Conservation (phyloP, 176 grass and related monocot species). For the Bonia amplexicaulis region DNA sequence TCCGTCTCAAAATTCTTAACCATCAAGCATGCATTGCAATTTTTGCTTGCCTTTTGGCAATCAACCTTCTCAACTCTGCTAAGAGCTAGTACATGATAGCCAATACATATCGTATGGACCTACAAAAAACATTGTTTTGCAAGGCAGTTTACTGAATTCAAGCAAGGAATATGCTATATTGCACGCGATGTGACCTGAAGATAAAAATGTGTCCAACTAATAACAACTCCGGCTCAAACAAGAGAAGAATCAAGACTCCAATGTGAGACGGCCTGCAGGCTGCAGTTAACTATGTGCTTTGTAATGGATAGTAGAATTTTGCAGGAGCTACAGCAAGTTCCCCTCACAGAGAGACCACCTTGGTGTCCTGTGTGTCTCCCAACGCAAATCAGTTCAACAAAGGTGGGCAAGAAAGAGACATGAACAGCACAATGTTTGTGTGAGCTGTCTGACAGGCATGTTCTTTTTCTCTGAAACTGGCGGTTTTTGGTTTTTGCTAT, state of each 20-base stretch:
- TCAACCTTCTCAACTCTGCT: background rate
- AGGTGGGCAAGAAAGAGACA: constrained; percentile 55
- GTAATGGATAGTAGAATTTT: background rate
- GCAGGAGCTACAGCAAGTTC: background rate
- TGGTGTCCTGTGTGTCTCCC: constrained; percentile 22
- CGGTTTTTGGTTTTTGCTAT: too few relatives aligned
- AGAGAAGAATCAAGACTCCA: background rate
- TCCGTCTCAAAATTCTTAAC: constrained; percentile 6
- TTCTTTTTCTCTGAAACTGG: too few relatives aligned
- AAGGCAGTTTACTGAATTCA: background rate
- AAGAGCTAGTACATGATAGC: background rate
- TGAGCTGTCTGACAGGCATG: too few relatives aligned
- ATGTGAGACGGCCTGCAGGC: constrained; percentile 12
- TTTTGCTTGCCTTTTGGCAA: background rate
- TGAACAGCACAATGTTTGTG: constrained; percentile 48
- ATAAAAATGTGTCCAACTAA: background rate
- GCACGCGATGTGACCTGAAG: background rate
- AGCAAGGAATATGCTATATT: constrained; percentile 36
- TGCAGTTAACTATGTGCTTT: background rate
- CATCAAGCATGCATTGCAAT: constrained; percentile 4
- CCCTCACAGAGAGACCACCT: background rate
- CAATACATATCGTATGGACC: background rate
- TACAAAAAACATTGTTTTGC: constrained; percentile 23
- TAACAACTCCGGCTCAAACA: background rate
- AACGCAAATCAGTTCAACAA: constrained; percentile 36